Percentiles rank a stretch among this genome's conserved stretches.
Conservation (phyloP, 306 rosid species). For the Cajanus cajan region DNA sequence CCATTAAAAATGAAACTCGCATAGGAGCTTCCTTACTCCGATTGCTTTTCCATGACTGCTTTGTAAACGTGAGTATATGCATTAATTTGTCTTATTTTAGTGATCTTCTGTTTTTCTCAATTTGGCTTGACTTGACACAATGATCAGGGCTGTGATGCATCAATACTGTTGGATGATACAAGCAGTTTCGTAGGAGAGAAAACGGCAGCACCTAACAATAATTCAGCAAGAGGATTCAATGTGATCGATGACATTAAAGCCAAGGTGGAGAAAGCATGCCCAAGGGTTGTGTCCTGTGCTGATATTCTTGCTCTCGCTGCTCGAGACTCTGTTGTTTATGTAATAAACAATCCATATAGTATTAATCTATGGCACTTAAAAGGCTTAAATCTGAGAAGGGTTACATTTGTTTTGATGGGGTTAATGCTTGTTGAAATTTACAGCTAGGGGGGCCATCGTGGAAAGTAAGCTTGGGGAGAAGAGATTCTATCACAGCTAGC, state of each 20-base stretch:
- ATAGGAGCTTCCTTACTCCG: slow-evolving; percentile 55
- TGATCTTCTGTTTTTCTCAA: neutral
- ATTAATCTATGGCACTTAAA: neutral
- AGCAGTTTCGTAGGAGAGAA: slow-evolving; percentile 48
- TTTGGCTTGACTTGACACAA: slow-evolving; percentile 10
- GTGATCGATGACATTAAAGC: slow-evolving; percentile 51
- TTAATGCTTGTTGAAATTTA: neutral
- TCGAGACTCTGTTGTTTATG: slow-evolving; percentile 46
- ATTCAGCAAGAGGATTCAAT: slow-evolving; percentile 47
- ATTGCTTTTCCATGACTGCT: slow-evolving; percentile 59
- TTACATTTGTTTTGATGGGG: neutral
- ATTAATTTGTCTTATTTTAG: neutral
- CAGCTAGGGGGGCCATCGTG: slow-evolving; percentile 52
- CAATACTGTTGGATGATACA: slow-evolving; percentile 50
- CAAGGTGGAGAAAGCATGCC: slow-evolving; percentile 48
- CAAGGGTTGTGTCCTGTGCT: slow-evolving; percentile 52
- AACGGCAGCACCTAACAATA: slow-evolving; percentile 48
- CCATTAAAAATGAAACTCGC: slow-evolving; percentile 38
- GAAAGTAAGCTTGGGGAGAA: slow-evolving; percentile 51
- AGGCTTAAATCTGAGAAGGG: neutral
- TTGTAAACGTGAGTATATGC: slow-evolving; percentile 45
- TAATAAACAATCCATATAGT: neutral
- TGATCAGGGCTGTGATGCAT: slow-evolving; percentile 54
- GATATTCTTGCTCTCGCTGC: slow-evolving; percentile 59
- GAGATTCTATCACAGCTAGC: slow-evolving; percentile 56